phyloP scores from a whole-genome alignment of 164 flowering plant species.

The Vitis rotundifolia region DNA sequence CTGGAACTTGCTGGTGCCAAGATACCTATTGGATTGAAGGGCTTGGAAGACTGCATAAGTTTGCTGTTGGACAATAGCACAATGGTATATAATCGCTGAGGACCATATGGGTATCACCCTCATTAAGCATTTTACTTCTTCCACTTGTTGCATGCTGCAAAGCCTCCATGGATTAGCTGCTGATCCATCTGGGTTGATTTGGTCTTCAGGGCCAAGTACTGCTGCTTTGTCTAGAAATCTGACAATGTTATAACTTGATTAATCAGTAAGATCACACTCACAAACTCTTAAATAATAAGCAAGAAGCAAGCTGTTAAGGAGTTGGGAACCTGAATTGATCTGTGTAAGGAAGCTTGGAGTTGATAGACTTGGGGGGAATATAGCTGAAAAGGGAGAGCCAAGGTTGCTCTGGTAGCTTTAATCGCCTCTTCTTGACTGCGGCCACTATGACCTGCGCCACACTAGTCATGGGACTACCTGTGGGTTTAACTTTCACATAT shows the following conservation, averaged over 20 bases:
- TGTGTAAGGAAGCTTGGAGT: slow-evolving; percentile 57
- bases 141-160: slow-evolving; percentile 71
- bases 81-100: slow-evolving; percentile 18
- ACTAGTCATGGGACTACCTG: slow-evolving; percentile 68
- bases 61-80: slow-evolving; percentile 31
- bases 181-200: slow-evolving; percentile 56
- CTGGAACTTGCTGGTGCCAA: slow-evolving; percentile 32
- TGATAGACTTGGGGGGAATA: slow-evolving; percentile 41
- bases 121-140: slow-evolving; percentile 73
- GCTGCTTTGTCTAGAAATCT: slow-evolving; percentile 87
- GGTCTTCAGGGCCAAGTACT: slow-evolving; percentile 46
- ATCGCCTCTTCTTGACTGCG: slow-evolving; percentile 53
- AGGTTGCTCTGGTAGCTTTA: slow-evolving; percentile 43
- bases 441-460: slow-evolving; percentile 59
- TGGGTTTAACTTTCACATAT: slow-evolving; percentile 68
- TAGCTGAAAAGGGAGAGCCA: slow-evolving; percentile 42
- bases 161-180: slow-evolving; percentile 74
- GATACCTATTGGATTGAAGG: slow-evolving; percentile 41
- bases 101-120: slow-evolving; percentile 76
- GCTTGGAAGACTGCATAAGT: slow-evolving; percentile 62
- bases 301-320: too few species aligned
- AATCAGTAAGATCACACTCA: not conserved
- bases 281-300: too few species aligned
- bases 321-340: slow-evolving; percentile 70
- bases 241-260: not conserved